Conservation (phyloP, 2,329 filamentous ascomycete genomes). For the Aspergillus pseudoviridinutans region DNA sequence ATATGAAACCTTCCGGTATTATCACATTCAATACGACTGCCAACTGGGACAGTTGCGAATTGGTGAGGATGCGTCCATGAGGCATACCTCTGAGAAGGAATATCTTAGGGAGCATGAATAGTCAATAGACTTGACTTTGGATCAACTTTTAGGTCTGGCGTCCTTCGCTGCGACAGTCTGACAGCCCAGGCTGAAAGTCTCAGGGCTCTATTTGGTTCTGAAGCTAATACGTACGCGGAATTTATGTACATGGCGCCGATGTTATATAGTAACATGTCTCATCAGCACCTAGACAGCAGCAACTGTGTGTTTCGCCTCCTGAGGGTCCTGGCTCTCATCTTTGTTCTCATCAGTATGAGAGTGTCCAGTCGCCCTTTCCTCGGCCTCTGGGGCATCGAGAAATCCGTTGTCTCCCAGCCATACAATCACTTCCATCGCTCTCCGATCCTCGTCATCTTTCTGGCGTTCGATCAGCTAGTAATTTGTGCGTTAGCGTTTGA, state of each 20-base stretch:
- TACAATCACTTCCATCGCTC: conserved; percentile 40
- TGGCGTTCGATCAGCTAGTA: conserved; percentile 40
- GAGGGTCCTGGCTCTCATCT: background rate
- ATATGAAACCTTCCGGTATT: no score
- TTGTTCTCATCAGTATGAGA: background rate
- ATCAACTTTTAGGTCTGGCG: no score
- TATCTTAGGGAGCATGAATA: no score
- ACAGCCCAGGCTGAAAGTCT: no score
- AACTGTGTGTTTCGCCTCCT: background rate
- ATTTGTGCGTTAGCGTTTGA: background rate
- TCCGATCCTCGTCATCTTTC: conserved; percentile 39
- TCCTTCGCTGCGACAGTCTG: no score
- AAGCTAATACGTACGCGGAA: background rate
- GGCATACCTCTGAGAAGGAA: no score
- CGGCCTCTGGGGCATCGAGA: conserved; percentile 25
- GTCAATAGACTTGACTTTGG: no score
- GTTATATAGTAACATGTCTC: background rate
- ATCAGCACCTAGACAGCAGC: background rate
- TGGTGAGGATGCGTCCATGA: no score
- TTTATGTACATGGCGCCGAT: background rate
- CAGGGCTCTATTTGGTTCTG: background rate
- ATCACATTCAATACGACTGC: no score
- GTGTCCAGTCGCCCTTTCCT: background rate
- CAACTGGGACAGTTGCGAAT: no score
- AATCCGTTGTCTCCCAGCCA: conserved; percentile 41